Evolutionary conservation across 2,329 filamentous ascomycete species (phyloP).

Genomic region (Teratosphaeriaceae sp.): DNA sequence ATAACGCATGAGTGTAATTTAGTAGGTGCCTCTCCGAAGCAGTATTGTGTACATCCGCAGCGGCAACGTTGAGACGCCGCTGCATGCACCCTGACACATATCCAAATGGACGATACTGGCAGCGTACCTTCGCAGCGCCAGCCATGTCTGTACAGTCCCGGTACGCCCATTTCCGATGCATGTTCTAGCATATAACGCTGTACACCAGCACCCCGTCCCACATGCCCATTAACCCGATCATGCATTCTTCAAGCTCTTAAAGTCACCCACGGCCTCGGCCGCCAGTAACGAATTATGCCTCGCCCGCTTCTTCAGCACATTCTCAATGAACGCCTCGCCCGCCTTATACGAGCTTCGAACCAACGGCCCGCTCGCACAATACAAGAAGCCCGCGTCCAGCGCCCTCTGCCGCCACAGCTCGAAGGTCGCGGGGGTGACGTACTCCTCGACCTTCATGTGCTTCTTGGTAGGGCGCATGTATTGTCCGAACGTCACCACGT

Average conservation of each 20-base stretch:
- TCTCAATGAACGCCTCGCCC: slow-evolving; percentile 97
- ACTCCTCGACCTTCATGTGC: slow-evolving; percentile 94
- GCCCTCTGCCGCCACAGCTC: slow-evolving; percentile 87
- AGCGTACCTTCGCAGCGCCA: too few species aligned
- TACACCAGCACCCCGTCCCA: too few species aligned
- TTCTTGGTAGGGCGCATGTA: slow-evolving; percentile 99
- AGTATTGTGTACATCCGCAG: too few species aligned
- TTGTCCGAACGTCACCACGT: slow-evolving; percentile 98
- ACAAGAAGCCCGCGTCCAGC: slow-evolving; percentile 91
- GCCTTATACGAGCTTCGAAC: slow-evolving; percentile 97
- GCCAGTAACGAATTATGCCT: slow-evolving; percentile 28
- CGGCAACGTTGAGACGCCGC: too few species aligned
- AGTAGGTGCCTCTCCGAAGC: too few species aligned
- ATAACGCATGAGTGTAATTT: too few species aligned
- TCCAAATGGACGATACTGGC: too few species aligned
- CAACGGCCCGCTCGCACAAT: slow-evolving; percentile 87
- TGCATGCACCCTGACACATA: too few species aligned
- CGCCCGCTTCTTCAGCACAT: slow-evolving; percentile 79
- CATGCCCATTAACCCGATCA: too few species aligned
- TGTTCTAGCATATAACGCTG: too few species aligned
- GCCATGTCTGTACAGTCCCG: too few species aligned
- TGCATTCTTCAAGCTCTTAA: slow-evolving; percentile 3
- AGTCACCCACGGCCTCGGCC: slow-evolving; percentile 22
- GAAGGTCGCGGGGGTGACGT: slow-evolving; percentile 85
- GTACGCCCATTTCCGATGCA: too few species aligned